These are phyloP conservation scores for Didymella pomorum DNA, from an alignment of 2,329 filamentous ascomycete species.

Conservation along the genomic window DNA sequence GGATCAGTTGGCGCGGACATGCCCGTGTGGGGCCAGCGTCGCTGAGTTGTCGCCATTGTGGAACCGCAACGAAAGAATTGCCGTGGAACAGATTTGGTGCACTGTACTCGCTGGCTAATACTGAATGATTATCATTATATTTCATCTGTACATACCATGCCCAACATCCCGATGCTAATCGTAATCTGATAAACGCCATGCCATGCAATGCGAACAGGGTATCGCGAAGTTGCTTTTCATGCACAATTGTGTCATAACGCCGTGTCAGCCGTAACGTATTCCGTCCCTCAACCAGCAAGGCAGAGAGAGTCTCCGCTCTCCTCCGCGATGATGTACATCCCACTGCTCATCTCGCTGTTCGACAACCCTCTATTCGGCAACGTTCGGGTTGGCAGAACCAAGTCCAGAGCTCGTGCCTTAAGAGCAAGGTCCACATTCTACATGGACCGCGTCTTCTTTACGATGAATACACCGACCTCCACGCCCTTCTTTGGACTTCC, in stretches of 20 bases:
- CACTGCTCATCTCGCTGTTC: neutral
- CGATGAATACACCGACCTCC: conserved; percentile 59
- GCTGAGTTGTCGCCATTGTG: no score
- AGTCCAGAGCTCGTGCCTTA: neutral
- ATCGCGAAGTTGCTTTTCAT: conserved; percentile 22
- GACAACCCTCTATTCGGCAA: neutral
- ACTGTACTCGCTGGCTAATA: neutral
- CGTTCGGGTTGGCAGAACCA: neutral
- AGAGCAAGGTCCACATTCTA: conserved; percentile 15
- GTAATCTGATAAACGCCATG: conserved; percentile 17
- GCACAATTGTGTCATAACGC: conserved; percentile 18
- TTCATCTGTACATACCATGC: conserved; percentile 5
- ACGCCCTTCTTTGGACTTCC: conserved; percentile 55
- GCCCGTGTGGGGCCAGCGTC: no score
- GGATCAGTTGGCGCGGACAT: no score
- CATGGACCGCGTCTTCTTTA: conserved; percentile 41
- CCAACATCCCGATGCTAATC: conserved; percentile 3
- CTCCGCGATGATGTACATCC: neutral
- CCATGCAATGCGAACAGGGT: conserved; percentile 25
- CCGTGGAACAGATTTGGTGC: no score
- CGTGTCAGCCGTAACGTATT: conserved; percentile 12
- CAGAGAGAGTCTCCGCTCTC: conserved; percentile 1
- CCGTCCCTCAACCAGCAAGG: neutral
- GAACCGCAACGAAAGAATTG: no score
- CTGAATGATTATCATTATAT: conserved; percentile 14